Percentiles rank a stretch among this genome's conserved stretches.
These are phyloP conservation scores for Globisporangium acanthophoron DNA, from an alignment of 352 stramenopile species.

Conservation along the genomic window DNA sequence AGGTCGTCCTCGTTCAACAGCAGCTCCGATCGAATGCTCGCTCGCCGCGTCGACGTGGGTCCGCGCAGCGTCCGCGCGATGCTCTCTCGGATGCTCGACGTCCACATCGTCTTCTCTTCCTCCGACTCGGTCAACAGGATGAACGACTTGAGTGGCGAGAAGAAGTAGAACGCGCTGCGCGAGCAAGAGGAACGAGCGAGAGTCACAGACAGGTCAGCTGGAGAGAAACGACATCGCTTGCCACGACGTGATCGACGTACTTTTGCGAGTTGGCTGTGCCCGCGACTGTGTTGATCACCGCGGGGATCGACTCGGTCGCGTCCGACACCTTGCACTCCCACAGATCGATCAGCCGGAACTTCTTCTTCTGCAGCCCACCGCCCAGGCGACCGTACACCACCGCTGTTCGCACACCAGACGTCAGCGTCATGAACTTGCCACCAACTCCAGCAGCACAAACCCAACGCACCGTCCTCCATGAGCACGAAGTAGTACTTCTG, in stretches of 20 bases:
- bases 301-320: conserved; percentile 61
- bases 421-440: background rate
- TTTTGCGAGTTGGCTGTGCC: conserved; percentile 46
- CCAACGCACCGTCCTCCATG: conserved; percentile 66
- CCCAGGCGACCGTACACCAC: conserved; percentile 65
- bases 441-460: background rate
- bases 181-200: background rate
- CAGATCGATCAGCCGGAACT: conserved; percentile 75
- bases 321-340: conserved; percentile 75
- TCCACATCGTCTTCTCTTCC: conserved; percentile 59
- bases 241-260: conserved; percentile 19
- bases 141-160: conserved; percentile 83
- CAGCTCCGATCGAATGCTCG: conserved; percentile 54
- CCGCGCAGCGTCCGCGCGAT: conserved; percentile 55
- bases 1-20: conserved; percentile 60
- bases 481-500: conserved; percentile 83
- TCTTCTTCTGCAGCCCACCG: conserved; percentile 67
- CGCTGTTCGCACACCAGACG: conserved; percentile 18
- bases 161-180: conserved; percentile 77
- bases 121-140: conserved; percentile 70
- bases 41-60: conserved; percentile 35
- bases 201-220: background rate
- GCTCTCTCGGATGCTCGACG: conserved; percentile 49
- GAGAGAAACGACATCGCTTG: background rate
- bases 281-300: conserved; percentile 55